A percentile compares a stretch with the other conserved stretches of the same genome.
Conservation (phyloP, 2,329 filamentous ascomycete genomes). For the Colletotrichum cereale region DNA sequence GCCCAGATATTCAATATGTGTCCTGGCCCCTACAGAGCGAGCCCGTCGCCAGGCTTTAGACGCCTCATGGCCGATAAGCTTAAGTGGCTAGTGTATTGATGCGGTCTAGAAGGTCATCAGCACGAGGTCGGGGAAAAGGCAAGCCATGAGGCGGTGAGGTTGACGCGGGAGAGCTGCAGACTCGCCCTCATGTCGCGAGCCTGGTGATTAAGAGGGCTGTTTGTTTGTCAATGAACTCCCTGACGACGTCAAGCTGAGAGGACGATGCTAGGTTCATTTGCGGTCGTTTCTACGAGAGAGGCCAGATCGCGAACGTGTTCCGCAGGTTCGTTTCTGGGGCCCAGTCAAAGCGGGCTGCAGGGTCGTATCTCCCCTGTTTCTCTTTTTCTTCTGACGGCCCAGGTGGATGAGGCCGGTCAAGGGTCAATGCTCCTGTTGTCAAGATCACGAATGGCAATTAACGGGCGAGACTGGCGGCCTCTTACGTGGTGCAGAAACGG, state of each 20-base stretch:
- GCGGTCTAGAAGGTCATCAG: conserved; percentile 1
- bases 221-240: neutral
- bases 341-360: neutral
- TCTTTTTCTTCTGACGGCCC: neutral
- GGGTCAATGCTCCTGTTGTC: conserved; percentile 15
- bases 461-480: neutral
- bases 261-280: neutral
- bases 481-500: neutral
- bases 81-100: conserved; percentile 35
- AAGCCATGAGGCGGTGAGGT: conserved; percentile 1
- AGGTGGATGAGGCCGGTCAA: neutral
- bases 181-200: conserved; percentile 2
- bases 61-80: conserved; percentile 32
- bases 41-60: neutral
- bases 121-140: conserved; percentile 14
- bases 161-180: conserved; percentile 18
- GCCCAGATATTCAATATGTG: conserved; percentile 3
- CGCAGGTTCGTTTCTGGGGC: conserved; percentile 1
- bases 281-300: conserved; percentile 19
- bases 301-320: conserved; percentile 7
- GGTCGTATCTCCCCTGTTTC: neutral
- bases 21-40: conserved; percentile 5
- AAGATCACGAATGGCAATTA: conserved; percentile 23
- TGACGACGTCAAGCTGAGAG: neutral
- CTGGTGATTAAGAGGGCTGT: conserved; percentile 2